phyloP scores from a whole-genome alignment of 208 protist genomes.

The Wallacemonas rigidus region DNA sequence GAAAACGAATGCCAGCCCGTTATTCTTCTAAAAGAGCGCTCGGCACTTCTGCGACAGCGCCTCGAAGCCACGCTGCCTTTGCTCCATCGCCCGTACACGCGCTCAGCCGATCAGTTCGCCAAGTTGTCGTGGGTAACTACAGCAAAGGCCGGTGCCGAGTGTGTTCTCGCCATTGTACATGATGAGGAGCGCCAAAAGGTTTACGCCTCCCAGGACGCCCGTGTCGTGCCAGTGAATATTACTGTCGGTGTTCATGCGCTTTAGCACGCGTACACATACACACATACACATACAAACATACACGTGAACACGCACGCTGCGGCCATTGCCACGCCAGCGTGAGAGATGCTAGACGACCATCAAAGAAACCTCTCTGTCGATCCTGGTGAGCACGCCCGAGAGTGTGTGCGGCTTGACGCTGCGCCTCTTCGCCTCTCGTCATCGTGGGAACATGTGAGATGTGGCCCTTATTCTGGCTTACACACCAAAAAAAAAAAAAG shows the following conservation, averaged over 20 bases:
- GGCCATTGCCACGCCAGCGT: too few relatives aligned
- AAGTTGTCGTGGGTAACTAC: slow-evolving; percentile 31
- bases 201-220: slow-evolving; percentile 49
- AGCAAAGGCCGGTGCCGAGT: slow-evolving; percentile 33
- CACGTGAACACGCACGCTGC: too few relatives aligned
- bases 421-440: too few relatives aligned
- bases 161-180: slow-evolving; percentile 39
- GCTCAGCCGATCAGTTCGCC: slow-evolving; percentile 32
- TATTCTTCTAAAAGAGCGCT: slow-evolving; percentile 15
- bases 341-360: too few relatives aligned
- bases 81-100: slow-evolving; percentile 23
- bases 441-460: too few relatives aligned
- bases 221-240: slow-evolving; percentile 36
- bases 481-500: too few relatives aligned
- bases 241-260: slow-evolving; percentile 56
- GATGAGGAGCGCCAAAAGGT: slow-evolving; percentile 32
- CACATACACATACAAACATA: too few relatives aligned
- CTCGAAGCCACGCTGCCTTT: slow-evolving; percentile 12
- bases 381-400: too few relatives aligned
- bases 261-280: slow-evolving; percentile 8
- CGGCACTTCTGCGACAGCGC: slow-evolving; percentile 13
- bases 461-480: too few relatives aligned
- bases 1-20: slow-evolving; percentile 12
- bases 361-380: too few relatives aligned
- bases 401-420: too few relatives aligned